phyloP scores from a whole-genome alignment of 2,329 filamentous ascomycete genomes.

The Cytospora piceicola region DNA sequence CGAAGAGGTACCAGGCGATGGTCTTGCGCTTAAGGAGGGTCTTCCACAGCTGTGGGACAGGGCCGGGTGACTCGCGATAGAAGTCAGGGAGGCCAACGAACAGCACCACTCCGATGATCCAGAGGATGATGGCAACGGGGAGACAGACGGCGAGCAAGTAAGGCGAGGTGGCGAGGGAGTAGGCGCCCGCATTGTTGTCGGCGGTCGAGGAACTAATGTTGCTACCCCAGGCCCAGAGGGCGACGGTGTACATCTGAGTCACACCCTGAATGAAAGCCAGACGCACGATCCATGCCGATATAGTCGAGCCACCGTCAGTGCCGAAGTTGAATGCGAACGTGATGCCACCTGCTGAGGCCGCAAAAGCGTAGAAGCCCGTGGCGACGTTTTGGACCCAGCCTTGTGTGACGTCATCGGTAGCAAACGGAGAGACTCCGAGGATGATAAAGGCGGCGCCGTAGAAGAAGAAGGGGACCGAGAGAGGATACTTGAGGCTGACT shows the following conservation, averaged over 20 bases:
- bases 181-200: constrained; percentile 38
- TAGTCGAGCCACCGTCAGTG: constrained; percentile 63
- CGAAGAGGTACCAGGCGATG: constrained; percentile 65
- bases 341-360: constrained; percentile 63
- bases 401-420: constrained; percentile 43
- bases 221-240: constrained; percentile 67
- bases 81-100: constrained; percentile 64
- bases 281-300: constrained; percentile 68
- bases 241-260: constrained; percentile 65
- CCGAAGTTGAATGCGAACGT: constrained; percentile 71
- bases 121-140: constrained; percentile 60
- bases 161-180: constrained; percentile 35
- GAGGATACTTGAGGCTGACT: constrained; percentile 55
- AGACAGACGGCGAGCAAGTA: constrained; percentile 52
- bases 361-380: constrained; percentile 63
- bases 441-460: constrained; percentile 64
- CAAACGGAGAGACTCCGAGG: constrained; percentile 60
- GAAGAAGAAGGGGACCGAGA: constrained; percentile 61
- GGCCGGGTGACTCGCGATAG: constrained; percentile 64
- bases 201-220: constrained; percentile 49
- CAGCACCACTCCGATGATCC: constrained; percentile 56
- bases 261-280: constrained; percentile 67
- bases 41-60: constrained; percentile 64
- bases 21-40: constrained; percentile 63
- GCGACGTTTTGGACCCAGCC: constrained; percentile 62